Evolutionary conservation across 306 rosid genomes (phyloP).

Genomic region (Fagus crenata): DNA sequence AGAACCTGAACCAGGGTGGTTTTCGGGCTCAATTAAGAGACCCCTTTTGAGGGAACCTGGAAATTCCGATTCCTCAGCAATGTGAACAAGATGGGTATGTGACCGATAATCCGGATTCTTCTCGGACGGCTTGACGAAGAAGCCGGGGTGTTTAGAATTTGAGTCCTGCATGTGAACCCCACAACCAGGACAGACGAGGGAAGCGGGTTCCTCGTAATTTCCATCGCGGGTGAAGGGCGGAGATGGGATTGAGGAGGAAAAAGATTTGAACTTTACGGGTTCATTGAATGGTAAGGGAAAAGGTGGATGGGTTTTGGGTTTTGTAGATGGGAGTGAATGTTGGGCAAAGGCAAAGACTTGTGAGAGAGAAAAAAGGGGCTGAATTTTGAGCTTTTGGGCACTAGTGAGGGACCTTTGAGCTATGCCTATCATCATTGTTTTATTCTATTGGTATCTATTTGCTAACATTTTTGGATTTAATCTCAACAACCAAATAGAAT

Average conservation of each 20-base stretch:
- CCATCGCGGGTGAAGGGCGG: conserved; percentile 71
- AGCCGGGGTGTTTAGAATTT: conserved; percentile 76
- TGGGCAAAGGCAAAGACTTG: conserved; percentile 1
- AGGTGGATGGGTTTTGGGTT: background rate
- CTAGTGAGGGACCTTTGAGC: too few relatives aligned
- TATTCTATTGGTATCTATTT: too few relatives aligned
- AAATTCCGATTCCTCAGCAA: conserved; percentile 63
- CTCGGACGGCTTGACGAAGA: conserved; percentile 68
- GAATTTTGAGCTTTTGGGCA: too few relatives aligned
- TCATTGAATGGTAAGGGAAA: background rate
- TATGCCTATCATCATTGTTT: too few relatives aligned
- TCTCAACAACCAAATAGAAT: too few relatives aligned
- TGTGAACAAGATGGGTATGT: conserved; percentile 51
- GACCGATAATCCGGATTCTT: conserved; percentile 58
- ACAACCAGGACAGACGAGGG: conserved; percentile 81
- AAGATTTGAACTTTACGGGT: conserved; percentile 18
- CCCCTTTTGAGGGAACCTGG: conserved; percentile 72
- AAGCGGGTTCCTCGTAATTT: conserved; percentile 59
- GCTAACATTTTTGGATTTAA: too few relatives aligned
- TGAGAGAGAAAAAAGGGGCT: too few relatives aligned
- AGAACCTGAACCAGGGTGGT: background rate
- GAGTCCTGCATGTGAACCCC: conserved; percentile 82
- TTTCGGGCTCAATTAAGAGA: conserved; percentile 49
- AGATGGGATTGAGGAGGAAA: conserved; percentile 24
- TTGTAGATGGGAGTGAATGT: conserved; percentile 11